A percentile compares a stretch with the other conserved stretches of the same genome.
phyloP scores from a whole-genome alignment of 192 early-diverging fungal species.

The Linnemannia exigua region DNA sequence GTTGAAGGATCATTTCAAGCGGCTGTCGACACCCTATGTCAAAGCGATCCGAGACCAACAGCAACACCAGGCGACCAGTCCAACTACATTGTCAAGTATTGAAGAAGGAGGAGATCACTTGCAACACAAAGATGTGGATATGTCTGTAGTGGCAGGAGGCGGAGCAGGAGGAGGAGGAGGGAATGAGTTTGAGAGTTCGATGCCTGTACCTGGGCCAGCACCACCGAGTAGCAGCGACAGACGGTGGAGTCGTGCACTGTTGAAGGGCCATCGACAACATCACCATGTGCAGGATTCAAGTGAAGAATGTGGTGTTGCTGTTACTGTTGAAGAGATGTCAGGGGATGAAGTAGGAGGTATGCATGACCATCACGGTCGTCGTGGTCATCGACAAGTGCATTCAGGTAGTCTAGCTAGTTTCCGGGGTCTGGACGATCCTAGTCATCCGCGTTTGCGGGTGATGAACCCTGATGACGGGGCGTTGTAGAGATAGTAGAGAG shows the following conservation, averaged over 20 bases:
- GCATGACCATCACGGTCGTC: neutral
- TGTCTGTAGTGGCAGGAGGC: neutral
- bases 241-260: constrained; percentile 34
- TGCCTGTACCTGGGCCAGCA: constrained; percentile 12
- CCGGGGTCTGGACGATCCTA: constrained; percentile 27
- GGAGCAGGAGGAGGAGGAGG: neutral
- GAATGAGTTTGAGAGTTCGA: neutral
- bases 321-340: neutral
- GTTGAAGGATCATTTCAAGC: constrained; percentile 22
- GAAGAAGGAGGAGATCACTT: neutral
- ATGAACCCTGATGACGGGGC: constrained; percentile 36
- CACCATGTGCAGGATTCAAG: too few species aligned
- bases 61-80: neutral
- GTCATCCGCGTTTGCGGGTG: constrained; percentile 23
- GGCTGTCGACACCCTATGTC: constrained; percentile 30
- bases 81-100: neutral
- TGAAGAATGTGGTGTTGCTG: neutral
- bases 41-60: constrained; percentile 44
- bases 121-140: neutral
- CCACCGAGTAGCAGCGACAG: neutral
- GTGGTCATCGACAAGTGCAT: constrained; percentile 28
- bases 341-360: neutral
- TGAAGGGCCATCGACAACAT: neutral
- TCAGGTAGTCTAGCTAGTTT: constrained; percentile 45
- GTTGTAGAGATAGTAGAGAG: neutral